phyloP scores from a whole-genome alignment of 495 filamentous ascomycete species.

The Polyplosphaeria fusca region DNA sequence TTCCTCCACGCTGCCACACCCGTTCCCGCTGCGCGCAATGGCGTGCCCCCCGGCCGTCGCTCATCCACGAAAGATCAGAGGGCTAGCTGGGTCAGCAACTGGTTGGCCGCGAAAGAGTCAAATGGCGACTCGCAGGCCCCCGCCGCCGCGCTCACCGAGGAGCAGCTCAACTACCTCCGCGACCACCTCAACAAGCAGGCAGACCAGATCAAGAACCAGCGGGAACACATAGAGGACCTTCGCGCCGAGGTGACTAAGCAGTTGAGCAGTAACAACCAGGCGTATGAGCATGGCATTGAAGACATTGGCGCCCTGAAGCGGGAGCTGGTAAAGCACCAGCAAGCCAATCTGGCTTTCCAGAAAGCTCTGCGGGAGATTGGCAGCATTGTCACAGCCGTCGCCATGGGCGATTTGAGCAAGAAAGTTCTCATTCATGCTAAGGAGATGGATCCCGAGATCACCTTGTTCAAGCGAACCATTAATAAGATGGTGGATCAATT shows the following conservation, averaged over 20 bases:
- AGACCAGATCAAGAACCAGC: slow-evolving; percentile 56
- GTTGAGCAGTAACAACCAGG: slow-evolving; percentile 56
- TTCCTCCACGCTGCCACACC: slow-evolving; percentile 28
- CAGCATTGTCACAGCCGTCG: slow-evolving; percentile 92
- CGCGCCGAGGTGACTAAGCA: slow-evolving; percentile 44
- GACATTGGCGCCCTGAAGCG: slow-evolving; percentile 73
- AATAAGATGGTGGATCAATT: slow-evolving; percentile 99
- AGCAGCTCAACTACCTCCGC: slow-evolving; percentile 48
- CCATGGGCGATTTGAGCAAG: slow-evolving; percentile 93
- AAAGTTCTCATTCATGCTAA: slow-evolving; percentile 94
- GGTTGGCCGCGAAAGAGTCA: slow-evolving; percentile 36
- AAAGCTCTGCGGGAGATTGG: slow-evolving; percentile 96
- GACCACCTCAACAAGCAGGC: slow-evolving; percentile 52
- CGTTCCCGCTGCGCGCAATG: slow-evolving; percentile 10
- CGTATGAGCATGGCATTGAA: slow-evolving; percentile 45
- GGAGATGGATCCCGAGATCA: slow-evolving; percentile 99
- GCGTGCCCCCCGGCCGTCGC: slow-evolving; percentile 23
- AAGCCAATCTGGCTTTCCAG: slow-evolving; percentile 97
- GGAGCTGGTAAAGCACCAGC: slow-evolving; percentile 92
- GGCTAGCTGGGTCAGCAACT: slow-evolving; percentile 42
- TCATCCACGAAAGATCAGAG: slow-evolving; percentile 32
- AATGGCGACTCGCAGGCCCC: slow-evolving; percentile 34
- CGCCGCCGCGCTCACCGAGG: slow-evolving; percentile 40
- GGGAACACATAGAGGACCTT: slow-evolving; percentile 52
- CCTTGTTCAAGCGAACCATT: slow-evolving; percentile 95